These are phyloP conservation scores for Blepharisma japonicum DNA, from an alignment of 73 alveolate species.

Conservation along the genomic window DNA sequence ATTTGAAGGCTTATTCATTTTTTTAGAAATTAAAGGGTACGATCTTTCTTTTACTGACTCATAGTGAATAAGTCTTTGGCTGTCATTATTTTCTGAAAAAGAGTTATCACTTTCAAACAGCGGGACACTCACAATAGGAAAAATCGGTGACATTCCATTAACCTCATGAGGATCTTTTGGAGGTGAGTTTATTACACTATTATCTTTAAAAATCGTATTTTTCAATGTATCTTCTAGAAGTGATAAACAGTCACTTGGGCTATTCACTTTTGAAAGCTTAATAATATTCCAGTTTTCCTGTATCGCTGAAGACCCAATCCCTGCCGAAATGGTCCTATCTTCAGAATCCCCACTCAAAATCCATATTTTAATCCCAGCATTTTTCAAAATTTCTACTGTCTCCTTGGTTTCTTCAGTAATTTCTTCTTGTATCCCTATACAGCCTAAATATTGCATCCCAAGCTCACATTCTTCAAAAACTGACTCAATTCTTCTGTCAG, in stretches of 20 bases:
- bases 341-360: conserved; percentile 23
- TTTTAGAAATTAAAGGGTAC: too few species aligned
- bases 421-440: not conserved
- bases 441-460: not conserved
- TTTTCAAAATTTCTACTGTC: conserved; percentile 11
- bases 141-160: too few species aligned
- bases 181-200: too few species aligned
- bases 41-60: too few species aligned
- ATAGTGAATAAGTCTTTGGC: too few species aligned
- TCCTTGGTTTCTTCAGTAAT: conserved; percentile 23
- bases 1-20: too few species aligned
- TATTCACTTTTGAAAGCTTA: not conserved
- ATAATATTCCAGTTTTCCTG: conserved; percentile 7
- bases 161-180: too few species aligned
- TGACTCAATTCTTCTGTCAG: conserved; percentile 1
- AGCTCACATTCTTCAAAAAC: not conserved
- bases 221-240: too few species aligned
- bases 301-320: not conserved
- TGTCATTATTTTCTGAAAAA: too few species aligned
- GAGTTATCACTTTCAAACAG: too few species aligned
- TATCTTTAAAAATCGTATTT: too few species aligned
- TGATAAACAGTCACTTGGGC: not conserved
- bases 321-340: conserved; percentile 19
- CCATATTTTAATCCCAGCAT: conserved; percentile 25
- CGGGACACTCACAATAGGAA: too few species aligned